Base-by-base conservation (phyloP, 129 eudicot species). In the Artemisia tridentata region DNA sequence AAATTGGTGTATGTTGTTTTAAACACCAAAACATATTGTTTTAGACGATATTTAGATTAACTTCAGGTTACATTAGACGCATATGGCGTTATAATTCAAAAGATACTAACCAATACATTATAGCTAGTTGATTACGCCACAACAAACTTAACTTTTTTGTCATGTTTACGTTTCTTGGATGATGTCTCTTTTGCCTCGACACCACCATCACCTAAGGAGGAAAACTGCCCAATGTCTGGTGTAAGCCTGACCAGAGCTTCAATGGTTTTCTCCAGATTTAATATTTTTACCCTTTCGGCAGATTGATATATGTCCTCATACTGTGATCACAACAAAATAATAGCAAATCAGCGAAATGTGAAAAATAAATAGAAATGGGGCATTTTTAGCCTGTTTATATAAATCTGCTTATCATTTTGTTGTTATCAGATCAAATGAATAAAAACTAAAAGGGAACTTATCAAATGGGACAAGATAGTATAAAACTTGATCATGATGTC, bases 211-310 rank as follows among this genome's bases (percentile, higher is more conserved):
- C 77, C 61, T 2, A 19, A 5, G 14, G 66, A 71, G 48, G 57
- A 46, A n/a, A 51, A 5, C 62, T 5, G 63, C 3, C 63, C 63
- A 52, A 31, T 20, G 18, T 60, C 14, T 3, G 53, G 63, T 7
- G 11, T 2, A 49, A 62, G 52, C 20, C 63, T 29, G 34, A 73
- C 69, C 63, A 73, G 18, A 4, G 77, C 68, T 63, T 73, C 70
- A 50, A 63, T 34, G n/a, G 77, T 62, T 38, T 73, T 73, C 52
- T 62, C 77, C 15, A 73, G 20, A 63, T 18, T 73, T 9, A 52
- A 63, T n/a, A 63, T 20, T 21, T 27, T 52, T 12, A 16, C 23
- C 11, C 38, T 20, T 12, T 63, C 27, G 14, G 70, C 19, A 17
- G 74, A 69, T 14, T 18, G 31, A 50, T 11, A 17, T 3, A 31